These are phyloP conservation scores for Dictyophora rubrovolvata DNA, from an alignment of 768 basidiomycete species.

Conservation along the genomic window DNA sequence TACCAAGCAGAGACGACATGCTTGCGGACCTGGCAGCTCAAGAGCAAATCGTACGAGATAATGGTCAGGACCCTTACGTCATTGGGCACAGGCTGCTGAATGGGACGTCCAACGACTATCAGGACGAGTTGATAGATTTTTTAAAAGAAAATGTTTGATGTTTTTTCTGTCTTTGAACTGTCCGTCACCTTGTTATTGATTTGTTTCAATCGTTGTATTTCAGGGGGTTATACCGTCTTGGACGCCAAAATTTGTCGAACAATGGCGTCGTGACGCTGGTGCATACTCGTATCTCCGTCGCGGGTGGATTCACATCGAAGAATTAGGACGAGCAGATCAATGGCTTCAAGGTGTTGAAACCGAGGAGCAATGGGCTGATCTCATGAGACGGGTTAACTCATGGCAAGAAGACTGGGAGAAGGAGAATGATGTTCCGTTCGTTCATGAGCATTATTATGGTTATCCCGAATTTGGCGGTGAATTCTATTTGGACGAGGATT, in stretches of 20 bases:
- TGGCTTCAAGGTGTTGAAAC: not conserved
- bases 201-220: not conserved
- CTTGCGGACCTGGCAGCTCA: slow-evolving; percentile 29
- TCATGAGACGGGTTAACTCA: not conserved
- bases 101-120: slow-evolving; percentile 22
- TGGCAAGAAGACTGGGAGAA: not conserved
- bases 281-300: slow-evolving; percentile 28
- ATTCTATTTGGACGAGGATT: too few relatives aligned
- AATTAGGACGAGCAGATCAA: not conserved
- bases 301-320: slow-evolving; percentile 36
- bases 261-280: slow-evolving; percentile 33
- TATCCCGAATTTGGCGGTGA: too few relatives aligned
- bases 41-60: slow-evolving; percentile 28
- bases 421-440: not conserved
- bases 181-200: not conserved
- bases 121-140: slow-evolving; percentile 22
- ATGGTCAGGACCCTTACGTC: slow-evolving; percentile 39
- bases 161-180: too few relatives aligned
- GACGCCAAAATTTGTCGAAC: slow-evolving; percentile 37
- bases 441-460: not conserved
- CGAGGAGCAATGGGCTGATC: not conserved
- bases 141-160: slow-evolving; percentile 16
- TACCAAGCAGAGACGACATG: slow-evolving; percentile 31
- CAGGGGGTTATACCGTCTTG: slow-evolving; percentile 27
- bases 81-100: slow-evolving; percentile 37